Percentiles rank a stretch among this genome's conserved stretches.
phyloP scores from a whole-genome alignment of 768 basidiomycete genomes.

The Mycena metata region DNA sequence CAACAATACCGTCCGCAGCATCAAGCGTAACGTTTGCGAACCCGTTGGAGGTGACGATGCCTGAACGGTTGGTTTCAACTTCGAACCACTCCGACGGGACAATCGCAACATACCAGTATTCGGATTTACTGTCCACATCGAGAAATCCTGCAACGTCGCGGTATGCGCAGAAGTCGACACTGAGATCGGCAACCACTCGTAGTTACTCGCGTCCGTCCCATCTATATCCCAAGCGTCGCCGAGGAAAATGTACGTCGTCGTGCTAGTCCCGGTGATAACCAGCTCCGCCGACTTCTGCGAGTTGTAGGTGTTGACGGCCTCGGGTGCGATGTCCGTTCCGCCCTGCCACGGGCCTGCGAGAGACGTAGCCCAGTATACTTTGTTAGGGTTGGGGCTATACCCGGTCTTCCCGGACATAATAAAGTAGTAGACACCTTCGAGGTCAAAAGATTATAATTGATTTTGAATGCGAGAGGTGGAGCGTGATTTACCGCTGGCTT shows the following conservation, averaged over 20 bases:
- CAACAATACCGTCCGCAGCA: conserved; percentile 25
- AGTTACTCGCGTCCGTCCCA: background rate
- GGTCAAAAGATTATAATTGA: background rate
- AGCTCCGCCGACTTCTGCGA: conserved; percentile 32
- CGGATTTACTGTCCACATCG: conserved; percentile 18
- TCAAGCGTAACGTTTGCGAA: conserved; percentile 26
- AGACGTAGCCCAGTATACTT: conserved; percentile 13
- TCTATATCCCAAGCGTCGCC: conserved; percentile 8
- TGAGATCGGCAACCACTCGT: background rate
- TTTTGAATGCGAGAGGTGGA: background rate
- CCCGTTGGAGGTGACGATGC: conserved; percentile 14
- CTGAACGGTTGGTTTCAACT: background rate
- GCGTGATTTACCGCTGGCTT: conserved; percentile 8
- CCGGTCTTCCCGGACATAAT: conserved; percentile 30
- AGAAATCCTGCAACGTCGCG: background rate
- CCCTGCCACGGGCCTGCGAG: conserved; percentile 24
- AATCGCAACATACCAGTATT: conserved; percentile 7
- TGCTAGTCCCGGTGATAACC: conserved; percentile 17
- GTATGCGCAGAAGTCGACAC: conserved; percentile 2
- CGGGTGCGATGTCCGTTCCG: conserved; percentile 27
- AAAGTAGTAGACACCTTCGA: conserved; percentile 27
- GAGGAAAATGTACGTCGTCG: conserved; percentile 21
- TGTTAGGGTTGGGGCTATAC: conserved; percentile 12
- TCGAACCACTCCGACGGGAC: background rate
- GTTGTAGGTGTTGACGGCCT: conserved; percentile 24